Conservation (phyloP, 164 flowering plant genomes). For the Vitis labrusca region DNA sequence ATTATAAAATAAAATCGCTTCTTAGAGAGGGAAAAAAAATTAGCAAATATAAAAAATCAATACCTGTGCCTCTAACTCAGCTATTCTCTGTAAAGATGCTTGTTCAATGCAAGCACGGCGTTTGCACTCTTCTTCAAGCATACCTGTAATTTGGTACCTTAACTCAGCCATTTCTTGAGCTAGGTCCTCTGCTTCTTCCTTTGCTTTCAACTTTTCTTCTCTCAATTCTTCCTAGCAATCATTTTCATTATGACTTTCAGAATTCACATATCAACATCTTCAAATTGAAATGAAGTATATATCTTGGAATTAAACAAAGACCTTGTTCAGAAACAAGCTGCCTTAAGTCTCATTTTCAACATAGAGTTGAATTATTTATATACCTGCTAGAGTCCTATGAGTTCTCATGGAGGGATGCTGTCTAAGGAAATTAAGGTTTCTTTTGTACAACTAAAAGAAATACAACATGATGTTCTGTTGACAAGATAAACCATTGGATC, state of each 20-base stretch:
- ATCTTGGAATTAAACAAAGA: neutral
- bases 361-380: neutral
- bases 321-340: slow-evolving; percentile 1
- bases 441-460: too few relatives aligned
- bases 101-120: slow-evolving; percentile 83
- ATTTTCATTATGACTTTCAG: neutral
- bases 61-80: slow-evolving; percentile 83
- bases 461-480: neutral
- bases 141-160: slow-evolving; percentile 65
- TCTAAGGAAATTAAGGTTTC: neutral
- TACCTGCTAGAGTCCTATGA: neutral
- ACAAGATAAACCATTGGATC: neutral
- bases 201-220: slow-evolving; percentile 69
- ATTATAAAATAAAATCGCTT: neutral
- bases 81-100: slow-evolving; percentile 78
- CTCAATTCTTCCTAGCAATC: slow-evolving; percentile 63
- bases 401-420: neutral
- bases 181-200: slow-evolving; percentile 83
- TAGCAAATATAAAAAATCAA: neutral
- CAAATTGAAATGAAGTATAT: too few relatives aligned
- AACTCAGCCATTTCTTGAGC: slow-evolving; percentile 93
- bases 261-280: too few relatives aligned
- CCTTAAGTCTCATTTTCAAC: neutral
- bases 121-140: slow-evolving; percentile 85
- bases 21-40: neutral